Percentiles rank a stretch among this genome's conserved stretches.
These are phyloP conservation scores for Phoma sp. DNA, from an alignment of 2,329 filamentous ascomycete genomes.

Conservation along the genomic window DNA sequence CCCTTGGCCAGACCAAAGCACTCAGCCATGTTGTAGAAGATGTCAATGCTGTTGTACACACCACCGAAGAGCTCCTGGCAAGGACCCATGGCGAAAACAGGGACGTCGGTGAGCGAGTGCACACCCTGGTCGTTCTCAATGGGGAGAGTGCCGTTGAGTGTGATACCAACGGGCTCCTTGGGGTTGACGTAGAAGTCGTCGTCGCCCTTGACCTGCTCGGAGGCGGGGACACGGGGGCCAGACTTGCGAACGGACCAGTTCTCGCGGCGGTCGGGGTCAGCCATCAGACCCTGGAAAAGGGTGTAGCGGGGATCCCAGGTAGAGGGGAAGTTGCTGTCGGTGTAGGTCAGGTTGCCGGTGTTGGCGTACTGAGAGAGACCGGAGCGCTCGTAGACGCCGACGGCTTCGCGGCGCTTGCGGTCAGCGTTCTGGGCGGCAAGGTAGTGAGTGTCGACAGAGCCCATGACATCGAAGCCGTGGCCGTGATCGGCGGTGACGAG, in stretches of 20 bases:
- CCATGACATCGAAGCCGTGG: constrained; percentile 88
- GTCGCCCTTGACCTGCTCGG: constrained; percentile 59
- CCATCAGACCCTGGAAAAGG: constrained; percentile 74
- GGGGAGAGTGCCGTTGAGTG: constrained; percentile 78
- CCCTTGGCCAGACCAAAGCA: constrained; percentile 63
- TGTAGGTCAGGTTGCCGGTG: constrained; percentile 67
- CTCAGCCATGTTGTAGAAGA: constrained; percentile 77
- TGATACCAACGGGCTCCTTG: constrained; percentile 71
- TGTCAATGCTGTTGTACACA: constrained; percentile 72
- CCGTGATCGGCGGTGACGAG: constrained; percentile 88
- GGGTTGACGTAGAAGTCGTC: constrained; percentile 72
- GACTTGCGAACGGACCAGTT: constrained; percentile 75
- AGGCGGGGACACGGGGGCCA: constrained; percentile 69
- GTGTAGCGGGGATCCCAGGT: constrained; percentile 89
- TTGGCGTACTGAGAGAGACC: constrained; percentile 79
- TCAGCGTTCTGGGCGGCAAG: constrained; percentile 69
- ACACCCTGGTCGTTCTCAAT: constrained; percentile 66
- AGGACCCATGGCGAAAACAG: constrained; percentile 77
- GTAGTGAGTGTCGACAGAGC: constrained; percentile 81
- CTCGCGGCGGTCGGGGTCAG: constrained; percentile 78
- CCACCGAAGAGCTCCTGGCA: constrained; percentile 80
- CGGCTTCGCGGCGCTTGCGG: constrained; percentile 76
- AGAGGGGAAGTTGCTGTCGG: constrained; percentile 78
- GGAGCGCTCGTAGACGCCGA: constrained; percentile 76
- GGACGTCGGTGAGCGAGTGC: constrained; percentile 50